Evolutionary conservation across 1,284 basidiomycete species (phyloP).

Genomic region (Microbotryum saponariae): DNA sequence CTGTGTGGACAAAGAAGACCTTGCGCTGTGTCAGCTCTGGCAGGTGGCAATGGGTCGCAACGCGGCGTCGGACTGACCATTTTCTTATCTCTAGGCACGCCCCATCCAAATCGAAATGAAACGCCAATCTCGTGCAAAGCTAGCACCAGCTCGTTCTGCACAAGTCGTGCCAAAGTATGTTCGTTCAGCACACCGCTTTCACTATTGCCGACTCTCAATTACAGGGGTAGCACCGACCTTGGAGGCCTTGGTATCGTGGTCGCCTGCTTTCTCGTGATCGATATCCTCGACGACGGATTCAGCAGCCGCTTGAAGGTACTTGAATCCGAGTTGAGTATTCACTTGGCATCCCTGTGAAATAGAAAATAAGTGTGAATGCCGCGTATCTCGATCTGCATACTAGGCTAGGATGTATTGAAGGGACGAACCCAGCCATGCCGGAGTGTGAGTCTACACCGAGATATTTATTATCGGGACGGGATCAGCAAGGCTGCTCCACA

Average conservation of each 20-base stretch:
- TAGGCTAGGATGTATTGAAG: no score
- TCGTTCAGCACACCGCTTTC: no score
- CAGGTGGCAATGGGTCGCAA: not conserved
- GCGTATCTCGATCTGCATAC: no score
- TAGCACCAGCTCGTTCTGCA: constrained; percentile 67
- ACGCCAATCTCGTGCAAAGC: constrained; percentile 88
- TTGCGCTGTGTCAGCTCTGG: not conserved
- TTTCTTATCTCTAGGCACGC: constrained; percentile 71
- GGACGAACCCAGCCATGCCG: constrained; percentile 69
- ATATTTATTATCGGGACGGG: no score
- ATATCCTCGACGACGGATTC: constrained; percentile 71
- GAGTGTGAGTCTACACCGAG: constrained; percentile 50
- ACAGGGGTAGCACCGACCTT: constrained; percentile 40
- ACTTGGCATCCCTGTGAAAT: constrained; percentile 35
- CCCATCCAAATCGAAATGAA: constrained; percentile 88
- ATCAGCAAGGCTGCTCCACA: not conserved
- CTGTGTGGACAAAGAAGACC: not conserved
- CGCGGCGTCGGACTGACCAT: constrained; percentile 64
- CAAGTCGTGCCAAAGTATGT: not conserved
- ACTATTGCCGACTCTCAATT: no score
- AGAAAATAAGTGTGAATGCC: not conserved
- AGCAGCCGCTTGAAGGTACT: constrained; percentile 72
- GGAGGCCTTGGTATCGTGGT: constrained; percentile 43
- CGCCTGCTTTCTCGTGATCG: constrained; percentile 49
- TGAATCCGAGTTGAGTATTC: constrained; percentile 67